Percentiles rank a stretch among this genome's conserved stretches.
Evolutionary conservation across 306 rosid species (phyloP).

Genomic region (Spatholobus suberectus): DNA sequence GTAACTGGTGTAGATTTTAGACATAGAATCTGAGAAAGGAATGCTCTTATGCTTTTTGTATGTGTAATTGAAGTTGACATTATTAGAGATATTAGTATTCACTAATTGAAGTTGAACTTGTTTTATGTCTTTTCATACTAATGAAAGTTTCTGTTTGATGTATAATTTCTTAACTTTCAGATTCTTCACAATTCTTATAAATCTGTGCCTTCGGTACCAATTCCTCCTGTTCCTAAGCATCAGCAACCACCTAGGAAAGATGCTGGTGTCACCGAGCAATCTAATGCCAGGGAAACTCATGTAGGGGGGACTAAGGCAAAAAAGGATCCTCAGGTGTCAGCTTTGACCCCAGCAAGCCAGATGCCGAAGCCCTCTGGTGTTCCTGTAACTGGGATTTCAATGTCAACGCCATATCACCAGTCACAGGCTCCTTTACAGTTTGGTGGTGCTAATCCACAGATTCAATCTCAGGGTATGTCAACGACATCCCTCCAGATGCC

Average conservation of each 20-base stretch:
- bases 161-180: conserved; percentile 54
- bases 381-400: conserved; percentile 70
- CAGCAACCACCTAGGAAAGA: conserved; percentile 76
- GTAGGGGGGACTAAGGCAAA: conserved; percentile 53
- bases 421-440: conserved; percentile 73
- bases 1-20: background rate
- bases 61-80: conserved; percentile 26
- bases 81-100: background rate
- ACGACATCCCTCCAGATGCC: conserved; percentile 74
- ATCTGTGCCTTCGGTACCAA: conserved; percentile 63
- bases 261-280: conserved; percentile 54
- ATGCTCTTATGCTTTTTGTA: background rate
- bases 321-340: conserved; percentile 62
- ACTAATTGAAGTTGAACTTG: background rate
- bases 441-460: conserved; percentile 79
- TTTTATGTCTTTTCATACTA: background rate
- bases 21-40: conserved; percentile 18
- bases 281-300: conserved; percentile 58
- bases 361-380: conserved; percentile 67
- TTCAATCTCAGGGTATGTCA: conserved; percentile 81
- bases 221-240: conserved; percentile 78
- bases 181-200: conserved; percentile 65
- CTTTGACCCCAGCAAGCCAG: conserved; percentile 58
- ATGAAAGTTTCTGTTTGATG: conserved; percentile 20
- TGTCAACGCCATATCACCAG: conserved; percentile 70